Base-by-base conservation (phyloP, 768 basidiomycete species). In the Thelephora ganbajun region DNA sequence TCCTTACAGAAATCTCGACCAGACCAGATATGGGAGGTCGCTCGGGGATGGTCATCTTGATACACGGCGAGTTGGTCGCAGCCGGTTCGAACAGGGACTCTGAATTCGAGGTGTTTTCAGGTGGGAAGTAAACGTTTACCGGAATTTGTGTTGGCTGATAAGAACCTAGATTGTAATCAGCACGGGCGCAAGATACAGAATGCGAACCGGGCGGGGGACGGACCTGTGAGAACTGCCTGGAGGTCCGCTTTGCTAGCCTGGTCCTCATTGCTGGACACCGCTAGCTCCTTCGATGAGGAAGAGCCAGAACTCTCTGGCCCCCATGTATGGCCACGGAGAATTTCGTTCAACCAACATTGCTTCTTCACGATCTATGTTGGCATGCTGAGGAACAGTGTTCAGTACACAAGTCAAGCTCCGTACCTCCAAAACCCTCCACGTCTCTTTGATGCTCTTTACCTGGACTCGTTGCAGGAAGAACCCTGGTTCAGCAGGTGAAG, bases 301-400 rank as follows among this genome's bases (percentile, higher is more conserved):
- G 60, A 56, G 12, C 16, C 45, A 6, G 66, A 50, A 9, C 66
- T 68, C 55, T 86, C 83, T 3, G 76, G 68, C 22, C 62, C 60
- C 86, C 87, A 90, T 11, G 72, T 62, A 41, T 74, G 77, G 41
- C 72, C 69, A 3, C 65, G 56, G 18, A 90, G 60, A n/a, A 71
- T 70, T 55, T 83, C 82, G 56, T 89, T 90, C 14, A 89, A 57
- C 87, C 87, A 90, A 55, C 80, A 83, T 62, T 89, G 87, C 51
- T 89, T 86, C 50, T 74, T 71, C 4, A 89, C 83, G 55, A 90
- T 72, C 80, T 84, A 36, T 3, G 16, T 37, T 18, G 33, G 19
- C 9, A 35, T 49, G 13, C 7, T 19, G 43, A 13, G 18, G n/a
- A 11, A 14, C 16, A 13, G 9, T 16, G 1, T 26, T 18, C 13